Percentiles rank a stretch among this genome's conserved stretches.
phyloP scores from a whole-genome alignment of 352 stramenopile species.

The Globisporangium abappressorium region DNA sequence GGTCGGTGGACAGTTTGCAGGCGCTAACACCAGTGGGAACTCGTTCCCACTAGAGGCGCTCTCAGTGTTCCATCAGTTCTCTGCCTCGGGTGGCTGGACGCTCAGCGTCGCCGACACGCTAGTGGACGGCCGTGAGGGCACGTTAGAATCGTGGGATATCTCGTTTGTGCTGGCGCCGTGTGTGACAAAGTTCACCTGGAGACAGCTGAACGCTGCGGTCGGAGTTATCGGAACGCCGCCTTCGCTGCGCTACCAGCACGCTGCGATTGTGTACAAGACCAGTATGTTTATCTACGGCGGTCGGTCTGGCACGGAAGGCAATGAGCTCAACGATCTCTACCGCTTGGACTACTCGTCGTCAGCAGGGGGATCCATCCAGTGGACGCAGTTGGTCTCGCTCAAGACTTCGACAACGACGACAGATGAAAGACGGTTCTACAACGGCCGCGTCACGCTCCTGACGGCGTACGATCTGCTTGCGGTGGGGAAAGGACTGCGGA shows the following conservation, averaged over 20 bases:
- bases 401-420: conserved; percentile 4
- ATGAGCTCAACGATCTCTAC: conserved; percentile 50
- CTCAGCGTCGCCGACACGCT: conserved; percentile 45
- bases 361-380: conserved; percentile 24
- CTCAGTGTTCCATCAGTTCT: conserved; percentile 52
- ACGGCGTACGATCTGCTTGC: conserved; percentile 50
- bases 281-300: conserved; percentile 77
- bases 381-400: conserved; percentile 39
- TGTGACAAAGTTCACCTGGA: conserved; percentile 55
- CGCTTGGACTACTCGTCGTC: conserved; percentile 53
- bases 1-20: background rate
- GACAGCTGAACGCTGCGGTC: conserved; percentile 26
- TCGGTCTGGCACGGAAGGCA: conserved; percentile 24
- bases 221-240: conserved; percentile 33
- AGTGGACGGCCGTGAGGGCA: conserved; percentile 37
- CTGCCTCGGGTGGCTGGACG: conserved; percentile 54
- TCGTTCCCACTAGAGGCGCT: conserved; percentile 40
- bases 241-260: conserved; percentile 53
- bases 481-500: conserved; percentile 31
- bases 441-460: conserved; percentile 34
- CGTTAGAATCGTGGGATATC: conserved; percentile 51
- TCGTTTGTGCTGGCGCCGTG: conserved; percentile 51
- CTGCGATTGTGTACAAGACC: conserved; percentile 47
- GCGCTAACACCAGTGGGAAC: background rate
- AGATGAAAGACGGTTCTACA: conserved; percentile 26